A percentile compares a stretch with the other conserved stretches of the same genome.
phyloP scores from a whole-genome alignment of 148 eudicot species.

The Dianthus caryophyllus region DNA sequence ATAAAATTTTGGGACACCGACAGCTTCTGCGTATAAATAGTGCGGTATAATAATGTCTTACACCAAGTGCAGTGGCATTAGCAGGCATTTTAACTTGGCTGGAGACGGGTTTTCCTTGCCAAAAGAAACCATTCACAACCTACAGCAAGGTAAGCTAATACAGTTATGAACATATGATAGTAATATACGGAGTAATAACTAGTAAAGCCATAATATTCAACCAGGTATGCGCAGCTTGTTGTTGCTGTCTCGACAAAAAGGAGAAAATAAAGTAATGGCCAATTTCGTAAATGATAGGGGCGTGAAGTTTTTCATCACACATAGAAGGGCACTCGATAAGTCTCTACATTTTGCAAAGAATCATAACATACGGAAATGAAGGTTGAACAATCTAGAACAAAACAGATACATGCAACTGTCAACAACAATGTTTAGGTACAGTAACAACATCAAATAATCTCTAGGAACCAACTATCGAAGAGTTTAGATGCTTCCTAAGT shows the following conservation, averaged over 20 bases:
- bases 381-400: neutral
- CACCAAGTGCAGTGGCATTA: constrained; percentile 83
- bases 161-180: neutral
- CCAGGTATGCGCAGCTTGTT: neutral
- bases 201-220: neutral
- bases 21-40: constrained; percentile 4
- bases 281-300: neutral
- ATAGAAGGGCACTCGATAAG: too few relatives aligned
- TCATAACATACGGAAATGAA: neutral
- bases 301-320: too few relatives aligned
- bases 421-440: neutral
- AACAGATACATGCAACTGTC: neutral
- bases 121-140: constrained; percentile 97
- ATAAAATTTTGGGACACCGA: constrained; percentile 13
- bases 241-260: neutral
- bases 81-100: constrained; percentile 31
- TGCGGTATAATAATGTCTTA: constrained; percentile 38
- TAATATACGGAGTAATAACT: constrained; percentile 1
- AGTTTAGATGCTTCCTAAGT: neutral
- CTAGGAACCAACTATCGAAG: neutral
- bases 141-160: constrained; percentile 22
- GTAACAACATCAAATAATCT: neutral
- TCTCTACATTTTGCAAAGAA: neutral
- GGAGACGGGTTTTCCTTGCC: constrained; percentile 63
- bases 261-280: neutral